phyloP scores from a whole-genome alignment of 257 asterid species.

The Plectranthus barbatus region DNA sequence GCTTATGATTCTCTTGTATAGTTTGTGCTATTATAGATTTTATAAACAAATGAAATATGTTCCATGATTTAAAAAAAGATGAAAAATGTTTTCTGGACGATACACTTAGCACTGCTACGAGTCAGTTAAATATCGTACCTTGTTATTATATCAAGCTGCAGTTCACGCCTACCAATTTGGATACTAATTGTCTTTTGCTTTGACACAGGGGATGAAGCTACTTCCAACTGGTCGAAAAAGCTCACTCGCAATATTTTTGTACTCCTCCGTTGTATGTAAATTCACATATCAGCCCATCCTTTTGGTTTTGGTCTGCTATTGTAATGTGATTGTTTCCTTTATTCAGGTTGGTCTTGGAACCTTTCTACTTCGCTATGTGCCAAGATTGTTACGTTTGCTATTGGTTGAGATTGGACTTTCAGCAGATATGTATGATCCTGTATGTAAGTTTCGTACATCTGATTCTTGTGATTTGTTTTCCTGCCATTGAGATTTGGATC shows the following conservation, averaged over 20 bases:
- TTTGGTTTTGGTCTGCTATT: not conserved
- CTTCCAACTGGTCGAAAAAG: slow-evolving; percentile 85
- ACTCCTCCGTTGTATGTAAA: slow-evolving; percentile 73
- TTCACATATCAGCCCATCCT: not conserved
- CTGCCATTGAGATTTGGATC: slow-evolving; percentile 2
- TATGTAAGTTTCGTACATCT: slow-evolving; percentile 66
- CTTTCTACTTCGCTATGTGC: slow-evolving; percentile 52
- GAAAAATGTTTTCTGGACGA: not conserved
- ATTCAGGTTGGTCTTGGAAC: slow-evolving; percentile 79
- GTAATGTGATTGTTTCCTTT: slow-evolving; percentile 10
- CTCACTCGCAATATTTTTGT: slow-evolving; percentile 61
- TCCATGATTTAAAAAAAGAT: not conserved
- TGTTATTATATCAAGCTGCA: not conserved
- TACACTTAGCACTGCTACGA: not conserved
- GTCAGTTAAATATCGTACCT: not conserved
- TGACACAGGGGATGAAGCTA: slow-evolving; percentile 93
- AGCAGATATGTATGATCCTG: slow-evolving; percentile 88
- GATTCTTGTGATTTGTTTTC: slow-evolving; percentile 13
- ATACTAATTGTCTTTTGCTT: slow-evolving; percentile 10
- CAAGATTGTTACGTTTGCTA: slow-evolving; percentile 39
- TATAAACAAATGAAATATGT: not conserved
- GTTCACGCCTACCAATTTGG: not conserved
- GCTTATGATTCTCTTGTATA: not conserved
- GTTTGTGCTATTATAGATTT: not conserved
- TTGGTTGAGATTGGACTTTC: slow-evolving; percentile 62